phyloP scores from a whole-genome alignment of 2,329 filamentous ascomycete species.

The Sporothrix humicola region DNA sequence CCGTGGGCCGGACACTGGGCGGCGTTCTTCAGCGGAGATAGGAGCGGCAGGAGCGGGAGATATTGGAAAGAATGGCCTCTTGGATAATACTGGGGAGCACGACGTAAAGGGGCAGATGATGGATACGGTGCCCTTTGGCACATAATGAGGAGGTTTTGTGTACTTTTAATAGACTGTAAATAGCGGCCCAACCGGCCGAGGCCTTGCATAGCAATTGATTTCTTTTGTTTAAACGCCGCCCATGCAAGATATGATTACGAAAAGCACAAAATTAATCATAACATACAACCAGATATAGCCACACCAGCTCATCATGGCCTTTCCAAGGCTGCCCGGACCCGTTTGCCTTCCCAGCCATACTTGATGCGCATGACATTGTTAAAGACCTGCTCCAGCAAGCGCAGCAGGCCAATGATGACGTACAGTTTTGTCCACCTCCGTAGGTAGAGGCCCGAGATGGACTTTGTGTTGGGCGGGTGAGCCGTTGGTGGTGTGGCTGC shows the following conservation, averaged over 20 bases:
- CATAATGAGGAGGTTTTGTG: neutral
- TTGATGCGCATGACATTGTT: conserved; percentile 25
- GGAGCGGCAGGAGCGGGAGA: conserved; percentile 46
- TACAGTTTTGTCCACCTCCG: conserved; percentile 38
- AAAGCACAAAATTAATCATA: neutral
- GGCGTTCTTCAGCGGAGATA: conserved; percentile 51
- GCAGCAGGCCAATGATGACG: conserved; percentile 31
- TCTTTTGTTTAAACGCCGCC: neutral
- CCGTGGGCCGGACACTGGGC: conserved; percentile 69
- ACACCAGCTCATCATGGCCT: neutral
- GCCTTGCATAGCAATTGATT: neutral
- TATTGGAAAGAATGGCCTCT: conserved; percentile 35
- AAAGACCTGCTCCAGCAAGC: conserved; percentile 31
- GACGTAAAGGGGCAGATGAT: too few relatives aligned
- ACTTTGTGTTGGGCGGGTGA: conserved; percentile 30
- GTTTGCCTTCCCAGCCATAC: conserved; percentile 33
- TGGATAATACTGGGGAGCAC: conserved; percentile 28
- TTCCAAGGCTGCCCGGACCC: conserved; percentile 32
- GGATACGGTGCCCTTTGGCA: neutral
- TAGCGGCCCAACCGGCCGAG: neutral
- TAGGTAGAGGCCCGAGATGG: conserved; percentile 34
- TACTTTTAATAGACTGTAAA: conserved; percentile 23
- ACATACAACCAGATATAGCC: neutral
- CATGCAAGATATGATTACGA: too few relatives aligned
- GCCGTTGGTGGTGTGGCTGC: neutral